Evolutionary conservation across 1,139 yeast genomes (phyloP).

Genomic region (Diutina ranongensis): DNA sequence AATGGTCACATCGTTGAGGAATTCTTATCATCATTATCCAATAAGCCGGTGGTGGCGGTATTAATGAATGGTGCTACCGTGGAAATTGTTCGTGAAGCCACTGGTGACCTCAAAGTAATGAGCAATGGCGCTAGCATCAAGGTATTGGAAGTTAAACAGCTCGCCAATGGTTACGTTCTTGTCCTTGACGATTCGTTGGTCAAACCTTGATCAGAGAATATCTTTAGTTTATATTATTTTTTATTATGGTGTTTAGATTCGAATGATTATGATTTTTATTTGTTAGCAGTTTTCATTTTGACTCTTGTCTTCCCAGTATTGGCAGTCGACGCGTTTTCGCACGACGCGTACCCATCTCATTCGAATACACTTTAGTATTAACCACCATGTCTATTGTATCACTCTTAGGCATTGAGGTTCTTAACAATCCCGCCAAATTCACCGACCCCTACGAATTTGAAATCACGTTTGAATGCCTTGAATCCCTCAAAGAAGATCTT

Average conservation of each 20-base stretch:
- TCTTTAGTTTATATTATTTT: neutral
- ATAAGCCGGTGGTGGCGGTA: neutral
- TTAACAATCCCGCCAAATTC: conserved; percentile 92
- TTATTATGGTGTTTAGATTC: neutral
- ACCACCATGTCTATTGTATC: conserved; percentile 88
- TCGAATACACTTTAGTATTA: too few species aligned
- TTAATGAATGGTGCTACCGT: neutral
- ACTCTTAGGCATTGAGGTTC: conserved; percentile 77
- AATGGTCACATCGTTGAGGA: conserved; percentile 32
- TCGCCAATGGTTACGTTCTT: conserved; percentile 2
- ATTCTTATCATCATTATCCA: neutral
- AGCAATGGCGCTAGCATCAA: neutral
- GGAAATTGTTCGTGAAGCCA: neutral
- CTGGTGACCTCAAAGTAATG: neutral
- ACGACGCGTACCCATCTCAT: too few species aligned
- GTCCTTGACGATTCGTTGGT: neutral
- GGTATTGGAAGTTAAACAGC: neutral
- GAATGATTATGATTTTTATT: too few species aligned
- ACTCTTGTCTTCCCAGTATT: too few species aligned
- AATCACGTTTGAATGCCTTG: conserved; percentile 93
- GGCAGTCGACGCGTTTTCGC: neutral
- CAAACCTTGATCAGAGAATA: neutral
- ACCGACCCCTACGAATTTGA: conserved; percentile 92
- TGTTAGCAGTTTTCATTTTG: too few species aligned
- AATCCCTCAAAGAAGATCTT: conserved; percentile 81